Evolutionary conservation across 148 eudicot species (phyloP).

Genomic region (Fallopia convolvulus): DNA sequence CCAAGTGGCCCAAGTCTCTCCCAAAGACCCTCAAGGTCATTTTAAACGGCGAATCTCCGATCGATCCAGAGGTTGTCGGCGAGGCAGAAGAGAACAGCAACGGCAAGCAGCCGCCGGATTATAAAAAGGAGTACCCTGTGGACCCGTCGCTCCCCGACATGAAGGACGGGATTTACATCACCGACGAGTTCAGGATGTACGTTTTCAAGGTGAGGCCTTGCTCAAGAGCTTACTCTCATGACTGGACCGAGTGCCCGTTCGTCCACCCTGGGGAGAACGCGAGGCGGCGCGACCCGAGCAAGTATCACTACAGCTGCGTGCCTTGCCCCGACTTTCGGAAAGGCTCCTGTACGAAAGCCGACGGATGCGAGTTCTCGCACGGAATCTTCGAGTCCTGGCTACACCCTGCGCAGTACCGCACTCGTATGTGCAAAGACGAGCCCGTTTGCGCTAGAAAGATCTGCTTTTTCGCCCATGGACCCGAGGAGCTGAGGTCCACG

Average conservation of each 20-base stretch:
- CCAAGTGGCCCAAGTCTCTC: conserved; percentile 22
- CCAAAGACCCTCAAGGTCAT: conserved; percentile 44
- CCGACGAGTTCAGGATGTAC: conserved; percentile 92
- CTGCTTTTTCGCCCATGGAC: conserved; percentile 88
- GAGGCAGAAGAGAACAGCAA: conserved; percentile 15
- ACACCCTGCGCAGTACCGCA: conserved; percentile 90
- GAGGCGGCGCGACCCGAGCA: conserved; percentile 83
- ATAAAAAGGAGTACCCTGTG: conserved; percentile 68
- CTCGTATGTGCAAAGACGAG: conserved; percentile 96
- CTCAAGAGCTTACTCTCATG: conserved; percentile 96
- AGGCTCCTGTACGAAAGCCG: conserved; percentile 65
- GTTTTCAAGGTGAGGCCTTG: conserved; percentile 90
- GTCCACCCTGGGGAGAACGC: conserved; percentile 97
- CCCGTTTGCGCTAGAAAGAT: conserved; percentile 59
- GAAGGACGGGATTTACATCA: conserved; percentile 70
- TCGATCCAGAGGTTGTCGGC: conserved; percentile 19
- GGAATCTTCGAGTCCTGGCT: conserved; percentile 98
- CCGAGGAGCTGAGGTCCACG: conserved; percentile 74
- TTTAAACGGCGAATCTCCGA: conserved; percentile 28
- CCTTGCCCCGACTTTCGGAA: conserved; percentile 93
- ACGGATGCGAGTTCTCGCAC: conserved; percentile 85
- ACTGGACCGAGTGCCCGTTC: conserved; percentile 99
- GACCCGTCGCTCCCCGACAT: conserved; percentile 88
- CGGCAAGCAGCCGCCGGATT: conserved; percentile 28
- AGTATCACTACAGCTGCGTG: conserved; percentile 74